A percentile compares a stretch with the other conserved stretches of the same genome.
Evolutionary conservation across 768 basidiomycete species (phyloP).

Genomic region (Leucosporidium yakuticum): DNA sequence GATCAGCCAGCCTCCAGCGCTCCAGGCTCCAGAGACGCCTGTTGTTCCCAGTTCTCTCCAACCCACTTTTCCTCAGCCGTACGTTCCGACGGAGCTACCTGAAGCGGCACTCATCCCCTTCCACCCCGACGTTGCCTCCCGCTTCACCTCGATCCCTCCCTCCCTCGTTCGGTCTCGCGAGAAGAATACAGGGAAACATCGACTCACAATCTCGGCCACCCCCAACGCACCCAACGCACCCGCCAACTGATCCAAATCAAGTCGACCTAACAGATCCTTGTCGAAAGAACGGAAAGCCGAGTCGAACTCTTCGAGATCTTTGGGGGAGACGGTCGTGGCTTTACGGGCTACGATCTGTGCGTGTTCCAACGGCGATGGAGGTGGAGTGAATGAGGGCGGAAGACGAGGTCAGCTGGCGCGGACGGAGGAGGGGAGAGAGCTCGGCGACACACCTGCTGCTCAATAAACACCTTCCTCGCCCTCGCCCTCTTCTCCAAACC

Average conservation of each 20-base stretch:
- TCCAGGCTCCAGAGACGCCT: too few species aligned
- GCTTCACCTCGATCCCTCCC: not conserved
- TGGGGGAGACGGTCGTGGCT: constrained; percentile 89
- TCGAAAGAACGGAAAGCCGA: constrained; percentile 97
- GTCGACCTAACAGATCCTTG: constrained; percentile 81
- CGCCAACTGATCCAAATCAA: constrained; percentile 77
- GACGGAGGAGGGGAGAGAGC: not conserved
- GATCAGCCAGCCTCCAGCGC: too few species aligned
- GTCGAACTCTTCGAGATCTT: constrained; percentile 93
- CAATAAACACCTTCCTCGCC: constrained; percentile 86
- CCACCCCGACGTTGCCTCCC: not conserved
- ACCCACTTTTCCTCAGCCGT: too few species aligned
- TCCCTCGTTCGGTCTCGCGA: not conserved
- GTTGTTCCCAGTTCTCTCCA: too few species aligned
- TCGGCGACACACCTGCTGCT: constrained; percentile 68
- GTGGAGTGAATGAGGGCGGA: not conserved
- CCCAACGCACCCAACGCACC: constrained; percentile 90
- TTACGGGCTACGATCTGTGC: constrained; percentile 82
- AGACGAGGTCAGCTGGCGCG: not conserved
- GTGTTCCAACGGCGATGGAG: too few species aligned
- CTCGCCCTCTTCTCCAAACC: constrained; percentile 60
- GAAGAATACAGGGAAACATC: constrained; percentile 42
- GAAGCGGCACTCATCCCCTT: not conserved
- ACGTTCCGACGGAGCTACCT: too few species aligned
- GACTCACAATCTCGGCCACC: constrained; percentile 76